Evolutionary conservation across 768 basidiomycete species (phyloP), one percentile per base, ranked within the genome.

Genomic region (Leccinellum rugosiceps): DNA sequence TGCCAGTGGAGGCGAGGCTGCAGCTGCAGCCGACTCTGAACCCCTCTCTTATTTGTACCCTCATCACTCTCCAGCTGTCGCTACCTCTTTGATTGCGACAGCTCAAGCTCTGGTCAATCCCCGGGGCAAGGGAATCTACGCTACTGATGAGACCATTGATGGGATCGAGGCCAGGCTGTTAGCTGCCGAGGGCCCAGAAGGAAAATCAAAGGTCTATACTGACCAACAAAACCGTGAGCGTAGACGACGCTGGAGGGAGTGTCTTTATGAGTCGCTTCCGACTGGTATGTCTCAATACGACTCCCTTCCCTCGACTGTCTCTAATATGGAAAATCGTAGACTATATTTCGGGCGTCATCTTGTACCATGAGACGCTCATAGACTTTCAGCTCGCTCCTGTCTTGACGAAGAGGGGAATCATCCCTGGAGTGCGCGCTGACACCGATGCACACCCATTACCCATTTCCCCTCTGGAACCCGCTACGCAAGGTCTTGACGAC

Each of bases 101-200:
- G 80, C 81, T 9, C 68, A 72, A 21, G 74, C 76, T 7, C 65
- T 82, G 25, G 80, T 83, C 3, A 68, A 77, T 61, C 77, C 78
- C 26, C 74, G 74, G 17, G 80, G 80, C 31, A 80, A 76, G 66
- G 81, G 80, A 5, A 77, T 82, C 30, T 82, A 82, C 53, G 81
- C 81, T 11, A 82, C 81, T 9, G 81, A 83, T 58, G 80, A 83
- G 60, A 72, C 77, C 17, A 76, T 78, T n/a, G 73, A 78, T 23
- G 74, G 64, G 11, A 77, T 80, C 43, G 74, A 73, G 32, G 72
- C 68, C 3, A 69, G 76, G 25, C 65, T 82, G 8, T 63, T 71
- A n/a, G 70, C 73, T 50, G 76, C 75, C 2, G 65, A 67, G 34
- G 72, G 68, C n/a, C 50, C 50, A 25, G 45, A 60, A 6, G 58